Evolutionary conservation across 73 alveolate species (phyloP).

Genomic region (Tetrahymena elliotti): DNA sequence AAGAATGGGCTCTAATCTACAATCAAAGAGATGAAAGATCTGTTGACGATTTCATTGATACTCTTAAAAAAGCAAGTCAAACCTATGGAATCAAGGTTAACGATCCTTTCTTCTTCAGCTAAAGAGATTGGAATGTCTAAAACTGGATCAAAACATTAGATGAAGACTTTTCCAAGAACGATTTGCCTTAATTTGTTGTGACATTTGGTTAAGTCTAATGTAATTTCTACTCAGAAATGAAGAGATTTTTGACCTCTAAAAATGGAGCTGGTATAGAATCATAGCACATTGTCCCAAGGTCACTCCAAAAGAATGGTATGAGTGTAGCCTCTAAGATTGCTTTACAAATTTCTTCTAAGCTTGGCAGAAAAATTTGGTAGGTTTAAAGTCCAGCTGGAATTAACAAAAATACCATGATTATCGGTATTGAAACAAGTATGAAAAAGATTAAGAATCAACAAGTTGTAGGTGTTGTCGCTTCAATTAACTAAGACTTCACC

Average conservation of each 20-base stretch:
- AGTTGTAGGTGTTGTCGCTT: constrained; percentile 47
- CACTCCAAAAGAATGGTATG: background rate
- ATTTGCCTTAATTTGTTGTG: background rate
- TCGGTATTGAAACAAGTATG: constrained; percentile 44
- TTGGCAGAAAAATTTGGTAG: background rate
- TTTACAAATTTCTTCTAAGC: background rate
- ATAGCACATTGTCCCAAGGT: background rate
- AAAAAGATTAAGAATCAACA: constrained; percentile 17
- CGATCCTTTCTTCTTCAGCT: background rate
- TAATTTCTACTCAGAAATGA: background rate
- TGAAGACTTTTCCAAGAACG: background rate
- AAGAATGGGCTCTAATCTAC: background rate
- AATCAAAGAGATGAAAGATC: background rate
- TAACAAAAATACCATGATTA: constrained; percentile 27
- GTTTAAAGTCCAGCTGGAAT: background rate
- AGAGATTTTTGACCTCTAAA: background rate
- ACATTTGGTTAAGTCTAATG: background rate
- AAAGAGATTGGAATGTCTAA: background rate
- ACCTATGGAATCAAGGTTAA: background rate
- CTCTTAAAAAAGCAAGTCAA: background rate
- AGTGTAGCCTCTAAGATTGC: background rate
- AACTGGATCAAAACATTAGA: background rate
- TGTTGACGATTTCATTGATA: background rate
- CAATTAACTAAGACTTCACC: constrained; percentile 33
- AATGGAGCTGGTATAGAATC: background rate